Evolutionary conservation across 148 eudicot genomes (phyloP), one percentile per base, ranked within the genome.

Genomic region (Agrostemma githago): DNA sequence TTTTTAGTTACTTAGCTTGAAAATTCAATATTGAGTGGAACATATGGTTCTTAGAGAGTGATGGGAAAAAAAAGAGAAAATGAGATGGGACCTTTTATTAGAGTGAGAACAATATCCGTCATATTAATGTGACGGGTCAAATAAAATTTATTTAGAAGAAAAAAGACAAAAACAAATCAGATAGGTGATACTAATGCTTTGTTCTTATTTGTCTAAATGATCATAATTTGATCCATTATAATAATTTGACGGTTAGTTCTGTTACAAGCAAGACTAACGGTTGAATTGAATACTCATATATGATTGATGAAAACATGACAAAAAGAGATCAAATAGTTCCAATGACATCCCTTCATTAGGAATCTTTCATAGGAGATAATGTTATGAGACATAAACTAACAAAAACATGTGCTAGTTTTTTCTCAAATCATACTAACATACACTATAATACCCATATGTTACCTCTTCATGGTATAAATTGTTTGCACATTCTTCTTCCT

Each of bases 341-440:
- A 76, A 76, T 58, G 54, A 54, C 46, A 66, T 19, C 15, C 10
- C 48, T 64, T 17, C 44, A 20, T 11, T 66, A 48, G 79, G 79
- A 76, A 80, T 80, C 79, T 76, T 72, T 42, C 65, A 48, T 48
- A 67, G 20, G 57, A 20, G 63, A 76, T 71, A 73, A 76, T 69
- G 72, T 76, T 72, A 59, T 72, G 63, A 66, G 61, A 60, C 72
- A 67, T 59, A 76, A 72, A 62, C 51, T 68, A 72, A 76, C 83
- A 80, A 80, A 76, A 70, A 34, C 82, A 80, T 80, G 80, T 80
- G 83, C 77, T 67, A 11, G 64, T 80, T 80, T 70, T 68, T 58
- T 72, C 71, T 62, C 20, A 60, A 66, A 70, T 3, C 3, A 70
- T 63, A 76, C 21, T 46, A 66, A 80, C 59, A 43, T 62, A 74